Evolutionary conservation across 257 asterid species (phyloP).

Genomic region (Datura wrightii): DNA sequence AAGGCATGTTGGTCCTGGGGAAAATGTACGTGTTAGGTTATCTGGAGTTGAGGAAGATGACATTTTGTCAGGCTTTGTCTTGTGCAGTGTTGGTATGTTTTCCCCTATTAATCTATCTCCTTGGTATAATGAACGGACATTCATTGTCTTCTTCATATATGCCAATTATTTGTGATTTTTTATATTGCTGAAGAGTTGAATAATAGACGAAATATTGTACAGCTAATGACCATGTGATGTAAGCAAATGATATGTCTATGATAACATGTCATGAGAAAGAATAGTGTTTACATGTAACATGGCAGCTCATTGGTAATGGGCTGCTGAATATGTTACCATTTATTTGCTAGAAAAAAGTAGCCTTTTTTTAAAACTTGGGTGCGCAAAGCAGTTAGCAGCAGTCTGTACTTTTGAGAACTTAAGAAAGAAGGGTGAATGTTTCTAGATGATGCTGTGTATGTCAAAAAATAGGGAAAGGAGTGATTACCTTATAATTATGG

Average conservation of each 20-base stretch:
- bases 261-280: neutral
- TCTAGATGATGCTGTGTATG: slow-evolving; percentile 4
- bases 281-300: neutral
- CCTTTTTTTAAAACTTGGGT: neutral
- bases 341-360: neutral
- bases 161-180: neutral
- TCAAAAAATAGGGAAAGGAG: neutral
- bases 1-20: slow-evolving; percentile 89
- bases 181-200: neutral
- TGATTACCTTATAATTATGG: neutral
- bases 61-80: slow-evolving; percentile 74
- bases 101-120: neutral
- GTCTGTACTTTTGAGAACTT: neutral
- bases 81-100: slow-evolving; percentile 70
- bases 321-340: neutral
- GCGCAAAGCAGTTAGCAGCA: neutral
- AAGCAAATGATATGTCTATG: neutral
- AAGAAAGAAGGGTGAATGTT: neutral
- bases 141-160: slow-evolving; percentile 6
- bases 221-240: neutral
- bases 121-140: neutral
- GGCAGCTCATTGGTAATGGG: neutral
- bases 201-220: neutral
- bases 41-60: slow-evolving; percentile 98
- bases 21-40: slow-evolving; percentile 88